A percentile compares a stretch with the other conserved stretches of the same genome.
Evolutionary conservation across 805 yeast genomes (phyloP).

Genomic region (Sporopachydermia lactativora): DNA sequence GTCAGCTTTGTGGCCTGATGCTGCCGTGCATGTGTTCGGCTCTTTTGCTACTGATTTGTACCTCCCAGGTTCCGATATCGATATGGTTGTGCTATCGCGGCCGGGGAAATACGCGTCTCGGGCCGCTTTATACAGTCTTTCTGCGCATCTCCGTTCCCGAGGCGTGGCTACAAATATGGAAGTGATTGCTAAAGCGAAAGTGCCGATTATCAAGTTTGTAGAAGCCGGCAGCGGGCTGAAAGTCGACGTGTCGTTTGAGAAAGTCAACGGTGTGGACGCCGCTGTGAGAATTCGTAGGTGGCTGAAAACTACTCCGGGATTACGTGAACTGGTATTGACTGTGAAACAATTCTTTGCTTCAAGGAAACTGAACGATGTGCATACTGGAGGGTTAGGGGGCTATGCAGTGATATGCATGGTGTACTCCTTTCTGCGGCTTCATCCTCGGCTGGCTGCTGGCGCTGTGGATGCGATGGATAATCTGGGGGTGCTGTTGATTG

Average conservation of each 20-base stretch:
- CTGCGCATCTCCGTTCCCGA: constrained; percentile 49
- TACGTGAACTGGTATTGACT: constrained; percentile 68
- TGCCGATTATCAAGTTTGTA: constrained; percentile 85
- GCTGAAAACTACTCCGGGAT: constrained; percentile 60
- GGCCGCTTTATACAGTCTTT: constrained; percentile 54
- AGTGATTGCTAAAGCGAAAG: constrained; percentile 81
- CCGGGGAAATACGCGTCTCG: constrained; percentile 46
- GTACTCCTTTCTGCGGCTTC: constrained; percentile 61
- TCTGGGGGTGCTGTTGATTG: constrained; percentile 74
- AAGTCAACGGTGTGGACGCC: constrained; percentile 69
- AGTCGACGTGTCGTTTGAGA: constrained; percentile 83
- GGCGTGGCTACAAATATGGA: constrained; percentile 60
- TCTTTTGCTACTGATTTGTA: constrained; percentile 89
- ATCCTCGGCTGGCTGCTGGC: constrained; percentile 59
- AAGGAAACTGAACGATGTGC: constrained; percentile 71
- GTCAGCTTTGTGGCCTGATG: constrained; percentile 55
- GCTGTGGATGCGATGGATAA: constrained; percentile 59
- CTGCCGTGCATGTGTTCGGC: constrained; percentile 79
- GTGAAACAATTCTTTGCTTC: constrained; percentile 76
- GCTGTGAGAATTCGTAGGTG: constrained; percentile 67
- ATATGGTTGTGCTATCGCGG: constrained; percentile 69
- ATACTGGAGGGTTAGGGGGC: constrained; percentile 91
- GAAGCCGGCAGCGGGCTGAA: constrained; percentile 60
- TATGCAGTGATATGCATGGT: constrained; percentile 83
- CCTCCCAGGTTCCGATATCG: constrained; percentile 91